Percentiles rank a stretch among this genome's conserved stretches.
These are phyloP conservation scores for Salix brachista DNA, from an alignment of 345 rosid species.

Conservation along the genomic window DNA sequence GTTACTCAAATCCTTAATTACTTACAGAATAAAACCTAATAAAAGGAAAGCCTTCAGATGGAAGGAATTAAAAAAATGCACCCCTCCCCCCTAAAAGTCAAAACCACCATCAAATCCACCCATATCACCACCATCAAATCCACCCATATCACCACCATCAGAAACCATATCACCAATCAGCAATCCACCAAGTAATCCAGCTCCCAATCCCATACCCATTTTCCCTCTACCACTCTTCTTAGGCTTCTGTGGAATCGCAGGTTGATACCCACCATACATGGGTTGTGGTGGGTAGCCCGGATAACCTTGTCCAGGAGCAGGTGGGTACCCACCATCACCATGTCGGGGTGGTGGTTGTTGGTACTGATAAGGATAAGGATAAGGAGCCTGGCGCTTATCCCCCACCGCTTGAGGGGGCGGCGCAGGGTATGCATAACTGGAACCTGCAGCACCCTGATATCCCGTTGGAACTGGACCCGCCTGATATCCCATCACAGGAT, in stretches of 20 bases:
- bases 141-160: slow-evolving; percentile 14
- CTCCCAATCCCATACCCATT: slow-evolving; percentile 32
- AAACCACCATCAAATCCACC: slow-evolving; percentile 21
- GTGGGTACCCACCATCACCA: slow-evolving; percentile 18
- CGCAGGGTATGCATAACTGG: background rate
- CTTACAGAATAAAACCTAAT: background rate
- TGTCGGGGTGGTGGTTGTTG: slow-evolving; percentile 20
- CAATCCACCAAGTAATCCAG: slow-evolving; percentile 35
- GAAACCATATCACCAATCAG: slow-evolving; percentile 30
- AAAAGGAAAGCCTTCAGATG: background rate
- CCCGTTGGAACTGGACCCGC: background rate
- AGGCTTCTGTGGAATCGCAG: slow-evolving; percentile 22
- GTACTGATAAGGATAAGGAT: slow-evolving; percentile 24
- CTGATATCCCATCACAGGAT: slow-evolving; percentile 18
- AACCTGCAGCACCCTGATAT: slow-evolving; percentile 10
- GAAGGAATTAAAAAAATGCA: background rate
- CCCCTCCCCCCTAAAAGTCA: slow-evolving; percentile 5
- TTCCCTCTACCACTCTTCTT: slow-evolving; percentile 8
- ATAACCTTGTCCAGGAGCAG: slow-evolving; percentile 27
- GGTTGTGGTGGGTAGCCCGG: slow-evolving; percentile 3
- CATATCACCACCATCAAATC: slow-evolving; percentile 17
- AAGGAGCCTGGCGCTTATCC: slow-evolving; percentile 3
- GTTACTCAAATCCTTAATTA: background rate
- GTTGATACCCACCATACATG: slow-evolving; percentile 21
- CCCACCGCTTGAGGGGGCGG: slow-evolving; percentile 7